Conservation (phyloP, 2,329 filamentous ascomycete species). For the Arthrinium phaeospermum region DNA sequence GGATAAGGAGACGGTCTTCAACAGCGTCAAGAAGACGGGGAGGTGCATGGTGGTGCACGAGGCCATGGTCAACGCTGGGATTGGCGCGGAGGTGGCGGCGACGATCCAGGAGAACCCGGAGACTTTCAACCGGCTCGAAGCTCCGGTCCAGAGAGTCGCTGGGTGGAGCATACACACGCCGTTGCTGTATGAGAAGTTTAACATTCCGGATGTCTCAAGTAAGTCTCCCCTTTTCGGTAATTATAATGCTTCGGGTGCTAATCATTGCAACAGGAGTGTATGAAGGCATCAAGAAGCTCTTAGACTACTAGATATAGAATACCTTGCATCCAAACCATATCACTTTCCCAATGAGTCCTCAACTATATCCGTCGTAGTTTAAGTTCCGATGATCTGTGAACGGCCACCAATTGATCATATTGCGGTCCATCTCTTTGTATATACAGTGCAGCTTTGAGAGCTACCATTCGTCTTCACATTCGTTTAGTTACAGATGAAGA, state of each 20-base stretch:
- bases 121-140: slow-evolving; percentile 83
- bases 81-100: slow-evolving; percentile 88
- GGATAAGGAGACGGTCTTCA: slow-evolving; percentile 81
- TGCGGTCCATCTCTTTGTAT: too few relatives aligned
- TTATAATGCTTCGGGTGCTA: slow-evolving; percentile 29
- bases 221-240: slow-evolving; percentile 51
- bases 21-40: slow-evolving; percentile 87
- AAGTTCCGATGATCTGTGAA: not conserved
- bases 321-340: not conserved
- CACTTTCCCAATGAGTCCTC: too few relatives aligned
- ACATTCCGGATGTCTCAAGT: slow-evolving; percentile 87
- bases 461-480: not conserved
- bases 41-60: slow-evolving; percentile 89
- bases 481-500: not conserved
- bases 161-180: slow-evolving; percentile 90
- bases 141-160: slow-evolving; percentile 82
- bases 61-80: slow-evolving; percentile 86
- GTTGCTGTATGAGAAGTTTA: slow-evolving; percentile 78
- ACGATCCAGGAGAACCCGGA: slow-evolving; percentile 79
- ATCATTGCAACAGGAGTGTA: slow-evolving; percentile 63
- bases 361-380: not conserved
- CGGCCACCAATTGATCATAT: too few relatives aligned
- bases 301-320: slow-evolving; percentile 61
- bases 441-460: too few relatives aligned
- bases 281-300: slow-evolving; percentile 69